phyloP scores from a whole-genome alignment of 75 land plant species.

The Pinus taeda region DNA sequence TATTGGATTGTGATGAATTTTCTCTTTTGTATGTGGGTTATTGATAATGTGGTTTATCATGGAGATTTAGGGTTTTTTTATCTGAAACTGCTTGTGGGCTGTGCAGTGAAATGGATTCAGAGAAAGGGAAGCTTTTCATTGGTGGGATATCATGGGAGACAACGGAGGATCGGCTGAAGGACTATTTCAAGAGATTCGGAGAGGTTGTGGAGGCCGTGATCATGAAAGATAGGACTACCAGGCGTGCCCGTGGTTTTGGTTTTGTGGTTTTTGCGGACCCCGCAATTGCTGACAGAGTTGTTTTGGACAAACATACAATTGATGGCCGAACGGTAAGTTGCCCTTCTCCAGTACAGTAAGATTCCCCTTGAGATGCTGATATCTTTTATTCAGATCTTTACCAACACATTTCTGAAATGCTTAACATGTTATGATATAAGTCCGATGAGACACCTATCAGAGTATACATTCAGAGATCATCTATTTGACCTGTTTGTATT shows the following conservation, averaged over 20 bases:
- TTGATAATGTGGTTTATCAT: too few species aligned
- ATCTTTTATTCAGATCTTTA: not conserved
- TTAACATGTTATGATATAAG: not conserved
- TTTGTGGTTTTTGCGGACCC: conserved; percentile 92
- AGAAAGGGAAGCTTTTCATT: conserved; percentile 83
- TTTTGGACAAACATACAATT: conserved; percentile 77
- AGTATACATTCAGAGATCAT: not conserved
- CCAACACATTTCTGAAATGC: not conserved
- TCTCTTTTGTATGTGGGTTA: too few species aligned
- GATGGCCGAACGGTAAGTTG: conserved; percentile 74
- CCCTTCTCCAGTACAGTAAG: not conserved
- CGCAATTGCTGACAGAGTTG: conserved; percentile 79
- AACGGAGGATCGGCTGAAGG: conserved; percentile 81
- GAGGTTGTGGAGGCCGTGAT: conserved; percentile 94
- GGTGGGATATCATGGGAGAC: conserved; percentile 99
- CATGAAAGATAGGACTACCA: conserved; percentile 94
- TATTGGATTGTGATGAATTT: too few species aligned
- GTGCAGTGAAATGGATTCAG: conserved; percentile 64
- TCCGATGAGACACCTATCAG: not conserved
- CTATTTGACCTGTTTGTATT: not conserved
- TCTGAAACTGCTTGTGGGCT: not conserved
- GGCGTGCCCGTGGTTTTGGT: conserved; percentile 97
- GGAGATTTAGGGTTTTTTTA: not conserved
- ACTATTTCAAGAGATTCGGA: conserved; percentile 75
- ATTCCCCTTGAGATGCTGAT: not conserved